Conservation (phyloP, 495 filamentous ascomycete genomes). For the Aspergillus baeticus region DNA sequence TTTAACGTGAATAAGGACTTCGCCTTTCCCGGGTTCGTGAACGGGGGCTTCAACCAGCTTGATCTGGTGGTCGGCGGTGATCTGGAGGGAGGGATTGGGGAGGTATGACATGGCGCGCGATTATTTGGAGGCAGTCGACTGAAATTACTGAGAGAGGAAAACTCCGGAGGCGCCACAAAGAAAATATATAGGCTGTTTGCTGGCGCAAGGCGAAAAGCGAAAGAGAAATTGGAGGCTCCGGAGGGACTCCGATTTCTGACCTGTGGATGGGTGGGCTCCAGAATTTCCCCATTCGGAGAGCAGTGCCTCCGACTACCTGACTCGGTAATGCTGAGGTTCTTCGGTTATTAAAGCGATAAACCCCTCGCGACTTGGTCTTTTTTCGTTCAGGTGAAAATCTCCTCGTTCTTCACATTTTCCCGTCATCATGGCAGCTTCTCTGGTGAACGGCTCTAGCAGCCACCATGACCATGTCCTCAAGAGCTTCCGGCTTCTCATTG, state of each 20-base stretch:
- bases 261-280: not conserved
- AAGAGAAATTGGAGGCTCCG: slow-evolving; percentile 9
- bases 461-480: slow-evolving; percentile 47
- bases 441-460: slow-evolving; percentile 26
- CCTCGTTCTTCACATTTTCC: slow-evolving; percentile 10
- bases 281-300: slow-evolving; percentile 9
- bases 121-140: not conserved
- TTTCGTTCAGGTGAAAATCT: not conserved
- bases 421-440: slow-evolving; percentile 20
- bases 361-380: not conserved
- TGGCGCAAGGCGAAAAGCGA: not conserved
- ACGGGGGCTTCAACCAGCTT: slow-evolving; percentile 53
- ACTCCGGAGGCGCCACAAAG: not conserved
- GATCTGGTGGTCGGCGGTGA: slow-evolving; percentile 53
- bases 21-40: slow-evolving; percentile 41
- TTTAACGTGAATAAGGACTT: slow-evolving; percentile 52
- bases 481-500: slow-evolving; percentile 54
- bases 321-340: slow-evolving; percentile 10
- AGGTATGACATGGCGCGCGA: slow-evolving; percentile 14
- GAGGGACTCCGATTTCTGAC: not conserved
- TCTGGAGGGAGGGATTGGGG: slow-evolving; percentile 55
- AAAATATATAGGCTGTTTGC: not conserved
- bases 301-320: slow-evolving; percentile 20
- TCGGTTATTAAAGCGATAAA: slow-evolving; percentile 4
- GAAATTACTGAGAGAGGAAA: slow-evolving; percentile 6